Evolutionary conservation across 1,139 yeast species (phyloP).

Genomic region (Arxiozyma heterogenica): DNA sequence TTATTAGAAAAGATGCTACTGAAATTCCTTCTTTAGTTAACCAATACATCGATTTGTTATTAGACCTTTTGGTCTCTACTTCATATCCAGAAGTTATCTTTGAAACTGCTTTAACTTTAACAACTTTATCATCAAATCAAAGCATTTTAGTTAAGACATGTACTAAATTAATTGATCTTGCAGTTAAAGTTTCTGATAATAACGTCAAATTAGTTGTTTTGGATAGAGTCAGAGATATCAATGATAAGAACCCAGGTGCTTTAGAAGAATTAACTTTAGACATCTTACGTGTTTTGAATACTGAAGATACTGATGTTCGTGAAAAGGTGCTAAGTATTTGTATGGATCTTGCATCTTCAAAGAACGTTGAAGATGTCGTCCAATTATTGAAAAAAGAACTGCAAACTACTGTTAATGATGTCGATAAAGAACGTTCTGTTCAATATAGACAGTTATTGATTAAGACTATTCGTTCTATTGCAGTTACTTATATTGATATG

Average conservation of each 20-base stretch:
- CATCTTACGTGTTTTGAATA: slow-evolving; percentile 70
- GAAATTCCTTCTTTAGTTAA: slow-evolving; percentile 54
- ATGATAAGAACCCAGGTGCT: slow-evolving; percentile 68
- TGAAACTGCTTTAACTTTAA: slow-evolving; percentile 85
- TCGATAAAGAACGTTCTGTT: slow-evolving; percentile 50
- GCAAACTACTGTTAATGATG: slow-evolving; percentile 60
- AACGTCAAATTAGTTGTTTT: slow-evolving; percentile 88
- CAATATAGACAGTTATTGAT: slow-evolving; percentile 88
- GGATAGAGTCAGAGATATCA: slow-evolving; percentile 73
- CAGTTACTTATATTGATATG: slow-evolving; percentile 80
- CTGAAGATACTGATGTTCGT: slow-evolving; percentile 89
- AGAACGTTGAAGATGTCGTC: slow-evolving; percentile 92
- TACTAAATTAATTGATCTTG: slow-evolving; percentile 75
- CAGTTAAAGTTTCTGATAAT: slow-evolving; percentile 85
- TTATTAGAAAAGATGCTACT: slow-evolving; percentile 73
- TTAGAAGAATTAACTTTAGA: slow-evolving; percentile 82
- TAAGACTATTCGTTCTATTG: slow-evolving; percentile 82
- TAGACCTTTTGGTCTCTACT: slow-evolving; percentile 63
- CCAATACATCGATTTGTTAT: slow-evolving; percentile 63
- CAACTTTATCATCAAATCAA: slow-evolving; percentile 62
- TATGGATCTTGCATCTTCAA: slow-evolving; percentile 66
- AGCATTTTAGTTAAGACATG: slow-evolving; percentile 68
- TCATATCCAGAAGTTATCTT: slow-evolving; percentile 71
- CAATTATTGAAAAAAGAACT: slow-evolving; percentile 87
- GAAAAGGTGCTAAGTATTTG: slow-evolving; percentile 79